Conservation (phyloP, 2,329 filamentous ascomycete species). For the Apiospora rasikravindrae region DNA sequence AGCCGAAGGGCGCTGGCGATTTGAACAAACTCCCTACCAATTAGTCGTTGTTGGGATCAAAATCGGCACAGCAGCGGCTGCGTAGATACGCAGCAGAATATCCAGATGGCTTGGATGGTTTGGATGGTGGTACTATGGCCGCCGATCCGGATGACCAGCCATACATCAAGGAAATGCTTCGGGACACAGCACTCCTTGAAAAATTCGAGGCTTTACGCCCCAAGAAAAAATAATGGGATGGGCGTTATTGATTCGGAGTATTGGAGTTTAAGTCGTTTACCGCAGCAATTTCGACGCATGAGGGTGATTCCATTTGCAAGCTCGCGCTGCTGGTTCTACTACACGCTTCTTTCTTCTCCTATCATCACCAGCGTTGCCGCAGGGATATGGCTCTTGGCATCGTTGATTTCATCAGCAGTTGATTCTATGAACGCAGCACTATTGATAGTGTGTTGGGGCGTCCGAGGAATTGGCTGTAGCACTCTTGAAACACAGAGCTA, state of each 20-base stretch:
- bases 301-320: constrained; percentile 15
- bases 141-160: neutral
- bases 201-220: neutral
- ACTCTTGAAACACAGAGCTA: constrained; percentile 13
- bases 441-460: neutral
- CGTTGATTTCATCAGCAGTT: neutral
- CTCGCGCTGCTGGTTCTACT: neutral
- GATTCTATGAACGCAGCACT: neutral
- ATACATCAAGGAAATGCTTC: neutral
- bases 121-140: neutral
- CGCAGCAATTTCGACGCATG: neutral
- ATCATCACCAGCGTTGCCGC: neutral
- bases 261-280: neutral
- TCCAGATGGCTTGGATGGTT: neutral
- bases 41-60: constrained; percentile 37
- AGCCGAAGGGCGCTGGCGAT: constrained; percentile 68
- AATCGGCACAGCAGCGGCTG: neutral
- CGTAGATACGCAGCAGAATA: neutral
- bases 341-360: neutral
- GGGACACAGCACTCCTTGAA: neutral
- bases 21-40: constrained; percentile 71
- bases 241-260: neutral
- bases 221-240: neutral
- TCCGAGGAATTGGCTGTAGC: neutral
- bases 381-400: neutral